A percentile compares a stretch with the other conserved stretches of the same genome.
Conservation (phyloP, 192 early-diverging fungal species). For the Gigaspora rosea region DNA sequence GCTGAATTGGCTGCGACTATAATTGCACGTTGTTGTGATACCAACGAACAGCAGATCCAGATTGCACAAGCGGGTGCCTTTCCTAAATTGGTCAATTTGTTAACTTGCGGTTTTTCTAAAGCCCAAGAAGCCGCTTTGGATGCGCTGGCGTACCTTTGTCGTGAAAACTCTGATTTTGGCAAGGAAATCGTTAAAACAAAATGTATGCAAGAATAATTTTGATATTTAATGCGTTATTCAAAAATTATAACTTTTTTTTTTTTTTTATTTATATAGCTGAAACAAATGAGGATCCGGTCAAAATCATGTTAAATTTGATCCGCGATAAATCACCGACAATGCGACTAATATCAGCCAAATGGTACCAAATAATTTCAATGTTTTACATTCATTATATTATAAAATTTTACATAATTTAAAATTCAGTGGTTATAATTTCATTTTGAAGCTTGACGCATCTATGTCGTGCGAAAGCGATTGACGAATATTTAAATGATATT, state of each 20-base stretch:
- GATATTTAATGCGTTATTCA: background rate
- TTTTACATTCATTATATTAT: background rate
- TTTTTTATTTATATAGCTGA: constrained; percentile 37
- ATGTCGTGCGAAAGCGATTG: constrained; percentile 60
- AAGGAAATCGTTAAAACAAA: constrained; percentile 52
- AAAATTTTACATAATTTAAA: background rate
- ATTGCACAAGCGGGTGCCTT: constrained; percentile 61
- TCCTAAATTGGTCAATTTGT: constrained; percentile 54
- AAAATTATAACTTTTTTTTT: background rate
- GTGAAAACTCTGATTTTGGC: constrained; percentile 60
- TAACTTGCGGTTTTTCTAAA: constrained; percentile 58
- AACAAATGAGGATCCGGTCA: constrained; percentile 44
- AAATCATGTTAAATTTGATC: constrained; percentile 64
- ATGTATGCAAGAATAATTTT: constrained; percentile 36
- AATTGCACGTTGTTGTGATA: constrained; percentile 62
- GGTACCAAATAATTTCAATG: constrained; percentile 40
- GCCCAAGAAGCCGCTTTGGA: constrained; percentile 80
- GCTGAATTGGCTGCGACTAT: constrained; percentile 67
- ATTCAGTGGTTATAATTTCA: background rate
- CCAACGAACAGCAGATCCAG: constrained; percentile 59
- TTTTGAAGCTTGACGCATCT: constrained; percentile 60
- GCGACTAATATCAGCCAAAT: constrained; percentile 69
- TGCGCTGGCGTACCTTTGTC: constrained; percentile 66
- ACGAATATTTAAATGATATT: constrained; percentile 55
- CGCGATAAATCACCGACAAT: constrained; percentile 66